phyloP scores from a whole-genome alignment of 495 filamentous ascomycete species.

The Cercophora scortea region DNA sequence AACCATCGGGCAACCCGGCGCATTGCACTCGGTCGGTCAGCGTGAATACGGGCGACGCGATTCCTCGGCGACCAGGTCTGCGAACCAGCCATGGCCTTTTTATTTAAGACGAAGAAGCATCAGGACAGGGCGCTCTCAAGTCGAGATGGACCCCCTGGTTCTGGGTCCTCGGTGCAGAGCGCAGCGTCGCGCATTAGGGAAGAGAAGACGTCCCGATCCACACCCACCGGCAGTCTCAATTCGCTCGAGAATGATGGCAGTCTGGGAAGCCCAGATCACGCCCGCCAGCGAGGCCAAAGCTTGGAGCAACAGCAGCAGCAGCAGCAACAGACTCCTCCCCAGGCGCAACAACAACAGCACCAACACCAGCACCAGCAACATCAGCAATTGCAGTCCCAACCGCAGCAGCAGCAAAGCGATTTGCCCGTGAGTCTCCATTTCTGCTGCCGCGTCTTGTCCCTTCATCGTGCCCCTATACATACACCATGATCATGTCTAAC shows the following conservation, averaged over 20 bases:
- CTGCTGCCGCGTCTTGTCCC: not conserved
- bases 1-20: constrained; percentile 4
- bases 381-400: constrained; percentile 13
- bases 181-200: constrained; percentile 36
- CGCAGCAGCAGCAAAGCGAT: constrained; percentile 30
- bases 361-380: constrained; percentile 2
- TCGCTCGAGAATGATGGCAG: constrained; percentile 40
- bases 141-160: constrained; percentile 36
- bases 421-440: constrained; percentile 32
- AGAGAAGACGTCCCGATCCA: constrained; percentile 41
- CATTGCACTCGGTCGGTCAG: not conserved
- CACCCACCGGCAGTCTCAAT: constrained; percentile 49
- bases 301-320: constrained; percentile 29
- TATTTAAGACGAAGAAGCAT: constrained; percentile 65
- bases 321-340: constrained; percentile 19
- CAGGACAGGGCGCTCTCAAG: constrained; percentile 40
- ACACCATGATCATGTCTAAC: not conserved
- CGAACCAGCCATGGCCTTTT: constrained; percentile 54
- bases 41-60: not conserved
- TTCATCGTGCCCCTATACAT: not conserved
- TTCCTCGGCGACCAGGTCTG: constrained; percentile 1
- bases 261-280: constrained; percentile 43
- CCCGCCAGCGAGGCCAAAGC: constrained; percentile 28
- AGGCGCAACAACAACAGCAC: constrained; percentile 4
- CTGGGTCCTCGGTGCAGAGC: constrained; percentile 24